These are phyloP conservation scores for Pseudozyma pruni DNA, from an alignment of 1,284 basidiomycete species.

Conservation along the genomic window DNA sequence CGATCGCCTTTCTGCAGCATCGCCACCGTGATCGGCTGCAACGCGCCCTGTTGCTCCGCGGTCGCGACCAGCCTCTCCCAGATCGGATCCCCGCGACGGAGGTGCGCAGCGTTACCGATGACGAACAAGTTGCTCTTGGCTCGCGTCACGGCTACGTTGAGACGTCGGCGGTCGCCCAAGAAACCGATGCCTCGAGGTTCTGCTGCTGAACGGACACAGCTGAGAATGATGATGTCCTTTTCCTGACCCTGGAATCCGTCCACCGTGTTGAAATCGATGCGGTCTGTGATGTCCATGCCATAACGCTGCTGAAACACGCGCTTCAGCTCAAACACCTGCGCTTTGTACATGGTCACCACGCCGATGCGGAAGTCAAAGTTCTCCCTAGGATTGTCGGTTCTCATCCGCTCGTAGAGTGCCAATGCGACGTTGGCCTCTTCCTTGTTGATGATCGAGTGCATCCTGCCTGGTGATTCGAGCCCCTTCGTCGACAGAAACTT, in stretches of 20 bases:
- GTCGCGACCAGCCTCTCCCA: conserved; percentile 54
- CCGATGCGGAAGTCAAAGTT: conserved; percentile 84
- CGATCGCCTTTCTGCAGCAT: conserved; percentile 37
- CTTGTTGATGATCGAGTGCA: conserved; percentile 82
- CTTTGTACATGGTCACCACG: conserved; percentile 93
- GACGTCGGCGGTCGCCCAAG: conserved; percentile 65
- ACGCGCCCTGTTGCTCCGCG: conserved; percentile 40
- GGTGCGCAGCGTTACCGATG: conserved; percentile 85
- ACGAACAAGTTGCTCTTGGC: conserved; percentile 94
- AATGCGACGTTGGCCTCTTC: conserved; percentile 82
- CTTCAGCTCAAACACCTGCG: conserved; percentile 84
- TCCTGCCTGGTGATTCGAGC: conserved; percentile 73
- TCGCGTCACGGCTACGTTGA: conserved; percentile 93
- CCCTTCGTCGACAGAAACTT: conserved; percentile 75
- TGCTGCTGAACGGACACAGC: conserved; percentile 86
- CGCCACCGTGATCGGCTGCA: conserved; percentile 37
- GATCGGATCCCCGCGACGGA: conserved; percentile 76
- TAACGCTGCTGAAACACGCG: conserved; percentile 79
- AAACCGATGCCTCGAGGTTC: conserved; percentile 77
- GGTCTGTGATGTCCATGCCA: conserved; percentile 75
- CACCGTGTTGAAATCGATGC: conserved; percentile 95
- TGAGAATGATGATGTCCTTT: conserved; percentile 99
- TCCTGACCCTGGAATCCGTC: conserved; percentile 99
- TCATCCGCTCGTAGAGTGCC: conserved; percentile 80
- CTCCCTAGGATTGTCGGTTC: conserved; percentile 71